phyloP scores from a whole-genome alignment of 352 stramenopile genomes.

The Globisporangium solare region DNA sequence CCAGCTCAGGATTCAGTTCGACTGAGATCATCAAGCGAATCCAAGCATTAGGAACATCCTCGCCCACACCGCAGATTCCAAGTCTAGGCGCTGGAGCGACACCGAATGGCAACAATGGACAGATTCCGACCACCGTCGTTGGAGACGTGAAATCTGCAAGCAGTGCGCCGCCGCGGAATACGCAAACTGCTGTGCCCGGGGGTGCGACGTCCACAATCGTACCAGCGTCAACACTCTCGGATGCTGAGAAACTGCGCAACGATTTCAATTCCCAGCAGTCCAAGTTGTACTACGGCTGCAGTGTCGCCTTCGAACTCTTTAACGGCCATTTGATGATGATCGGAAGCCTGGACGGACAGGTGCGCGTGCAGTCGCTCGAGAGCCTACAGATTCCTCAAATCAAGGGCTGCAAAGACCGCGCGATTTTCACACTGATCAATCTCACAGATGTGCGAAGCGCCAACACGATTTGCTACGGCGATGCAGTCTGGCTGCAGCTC shows the following conservation, averaged over 20 bases:
- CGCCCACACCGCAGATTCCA: constrained; percentile 23
- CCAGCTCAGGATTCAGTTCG: constrained; percentile 23
- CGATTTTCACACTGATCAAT: constrained; percentile 69
- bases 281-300: constrained; percentile 62
- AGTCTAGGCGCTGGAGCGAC: not conserved
- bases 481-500: constrained; percentile 72
- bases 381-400: constrained; percentile 42
- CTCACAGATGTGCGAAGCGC: constrained; percentile 60
- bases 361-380: constrained; percentile 59
- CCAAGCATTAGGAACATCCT: constrained; percentile 41
- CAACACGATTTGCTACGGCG: constrained; percentile 66
- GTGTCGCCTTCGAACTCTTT: constrained; percentile 65
- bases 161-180: not conserved
- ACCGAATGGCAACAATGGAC: not conserved
- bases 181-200: not conserved
- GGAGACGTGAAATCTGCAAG: not conserved
- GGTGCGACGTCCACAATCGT: not conserved
- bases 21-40: constrained; percentile 51
- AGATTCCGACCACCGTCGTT: not conserved
- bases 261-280: constrained; percentile 66
- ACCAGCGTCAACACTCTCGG: constrained; percentile 19
- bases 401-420: constrained; percentile 47
- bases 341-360: constrained; percentile 48
- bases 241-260: constrained; percentile 64
- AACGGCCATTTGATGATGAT: constrained; percentile 77